These are phyloP conservation scores for Chaetomium cochliodes DNA, from an alignment of 495 filamentous ascomycete genomes.

Conservation along the genomic window DNA sequence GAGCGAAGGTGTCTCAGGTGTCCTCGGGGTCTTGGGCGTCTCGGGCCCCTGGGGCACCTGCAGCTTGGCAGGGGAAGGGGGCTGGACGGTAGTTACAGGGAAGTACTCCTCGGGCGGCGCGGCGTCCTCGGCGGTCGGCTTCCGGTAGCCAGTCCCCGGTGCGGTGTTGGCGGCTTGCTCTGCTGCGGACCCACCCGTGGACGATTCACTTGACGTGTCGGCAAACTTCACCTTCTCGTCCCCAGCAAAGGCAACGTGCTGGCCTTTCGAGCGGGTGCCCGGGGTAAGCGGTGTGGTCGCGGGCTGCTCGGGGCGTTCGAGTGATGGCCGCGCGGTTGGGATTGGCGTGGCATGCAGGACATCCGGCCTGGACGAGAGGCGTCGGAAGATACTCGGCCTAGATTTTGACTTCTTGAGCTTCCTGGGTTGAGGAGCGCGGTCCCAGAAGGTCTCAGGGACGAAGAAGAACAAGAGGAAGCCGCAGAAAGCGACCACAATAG, in stretches of 20 bases:
- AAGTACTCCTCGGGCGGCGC: not conserved
- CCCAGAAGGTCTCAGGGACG: constrained; percentile 96
- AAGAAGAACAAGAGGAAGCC: constrained; percentile 79
- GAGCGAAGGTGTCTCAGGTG: not conserved
- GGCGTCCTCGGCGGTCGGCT: not conserved
- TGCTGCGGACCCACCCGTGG: not conserved
- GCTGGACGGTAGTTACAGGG: not conserved
- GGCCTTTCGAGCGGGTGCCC: not conserved
- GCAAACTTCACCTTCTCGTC: constrained; percentile 2
- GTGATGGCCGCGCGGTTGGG: not conserved
- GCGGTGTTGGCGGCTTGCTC: not conserved
- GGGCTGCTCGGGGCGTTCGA: not conserved
- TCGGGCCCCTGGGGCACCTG: not conserved
- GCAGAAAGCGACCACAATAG: constrained; percentile 77
- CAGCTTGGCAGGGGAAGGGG: not conserved
- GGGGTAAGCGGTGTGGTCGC: not conserved
- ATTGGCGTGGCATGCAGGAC: constrained; percentile 1
- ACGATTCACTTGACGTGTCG: constrained; percentile 4
- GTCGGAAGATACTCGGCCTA: constrained; percentile 43
- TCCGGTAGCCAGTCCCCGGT: not conserved
- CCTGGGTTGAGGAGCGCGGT: constrained; percentile 69
- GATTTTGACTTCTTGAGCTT: constrained; percentile 34
- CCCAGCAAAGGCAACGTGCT: constrained; percentile 13
- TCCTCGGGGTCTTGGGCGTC: not conserved
- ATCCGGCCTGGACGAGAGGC: constrained; percentile 39